phyloP scores from a whole-genome alignment of 2,329 filamentous ascomycete species.

The Aspergillus tanneri region DNA sequence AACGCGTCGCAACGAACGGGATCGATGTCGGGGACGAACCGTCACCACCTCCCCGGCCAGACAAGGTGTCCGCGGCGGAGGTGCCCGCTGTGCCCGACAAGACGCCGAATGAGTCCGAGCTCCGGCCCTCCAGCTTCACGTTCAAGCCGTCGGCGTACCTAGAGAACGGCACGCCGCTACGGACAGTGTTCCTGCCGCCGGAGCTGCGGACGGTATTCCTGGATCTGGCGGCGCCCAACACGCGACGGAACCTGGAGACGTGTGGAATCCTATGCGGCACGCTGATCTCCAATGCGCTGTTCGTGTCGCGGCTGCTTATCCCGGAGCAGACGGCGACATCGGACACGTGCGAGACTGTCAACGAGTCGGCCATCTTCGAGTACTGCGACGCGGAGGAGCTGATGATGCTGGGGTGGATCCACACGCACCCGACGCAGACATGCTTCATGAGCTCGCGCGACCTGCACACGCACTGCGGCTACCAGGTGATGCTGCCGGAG shows the following conservation, averaged over 20 bases:
- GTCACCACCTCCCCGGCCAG: slow-evolving; percentile 27
- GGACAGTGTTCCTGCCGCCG: slow-evolving; percentile 81
- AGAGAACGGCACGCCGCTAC: slow-evolving; percentile 82
- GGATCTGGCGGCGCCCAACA: slow-evolving; percentile 71
- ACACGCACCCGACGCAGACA: slow-evolving; percentile 93
- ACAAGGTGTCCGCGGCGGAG: slow-evolving; percentile 23
- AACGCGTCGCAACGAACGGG: no score
- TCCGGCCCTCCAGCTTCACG: slow-evolving; percentile 60
- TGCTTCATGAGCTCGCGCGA: slow-evolving; percentile 98
- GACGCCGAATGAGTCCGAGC: slow-evolving; percentile 22
- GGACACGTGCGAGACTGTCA: slow-evolving; percentile 92
- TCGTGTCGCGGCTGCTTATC: slow-evolving; percentile 83
- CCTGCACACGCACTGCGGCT: slow-evolving; percentile 88
- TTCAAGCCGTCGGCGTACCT: slow-evolving; percentile 84
- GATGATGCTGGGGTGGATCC: slow-evolving; percentile 92
- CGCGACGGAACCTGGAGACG: slow-evolving; percentile 79
- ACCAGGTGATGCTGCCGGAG: slow-evolving; percentile 95
- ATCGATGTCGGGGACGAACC: slow-evolving; percentile 22
- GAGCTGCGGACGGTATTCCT: slow-evolving; percentile 74
- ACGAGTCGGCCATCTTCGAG: slow-evolving; percentile 80
- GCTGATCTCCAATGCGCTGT: slow-evolving; percentile 86
- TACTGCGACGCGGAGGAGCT: slow-evolving; percentile 83
- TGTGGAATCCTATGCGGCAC: slow-evolving; percentile 93
- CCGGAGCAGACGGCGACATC: slow-evolving; percentile 86
- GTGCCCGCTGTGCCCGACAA: slow-evolving; percentile 30